These are phyloP conservation scores for Colletotrichum lupini DNA, from an alignment of 2,329 filamentous ascomycete species.

Conservation along the genomic window DNA sequence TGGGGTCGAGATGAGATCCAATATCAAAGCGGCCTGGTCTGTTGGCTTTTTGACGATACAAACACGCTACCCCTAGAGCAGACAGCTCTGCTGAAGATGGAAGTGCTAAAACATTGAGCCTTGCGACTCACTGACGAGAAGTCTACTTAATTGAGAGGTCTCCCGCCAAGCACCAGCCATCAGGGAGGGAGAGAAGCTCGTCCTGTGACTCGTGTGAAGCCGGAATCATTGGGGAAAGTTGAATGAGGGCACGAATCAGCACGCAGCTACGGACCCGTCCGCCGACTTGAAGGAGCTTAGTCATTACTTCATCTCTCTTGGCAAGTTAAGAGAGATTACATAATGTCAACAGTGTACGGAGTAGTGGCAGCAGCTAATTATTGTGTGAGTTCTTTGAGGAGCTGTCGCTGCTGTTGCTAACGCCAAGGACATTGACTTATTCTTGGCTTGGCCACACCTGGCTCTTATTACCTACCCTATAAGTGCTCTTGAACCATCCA, in stretches of 20 bases:
- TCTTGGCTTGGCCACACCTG: neutral
- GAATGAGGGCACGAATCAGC: constrained; percentile 36
- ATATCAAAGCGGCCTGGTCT: constrained; percentile 1
- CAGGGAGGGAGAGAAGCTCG: neutral
- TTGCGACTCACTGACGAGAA: constrained; percentile 20
- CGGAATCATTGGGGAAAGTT: constrained; percentile 29
- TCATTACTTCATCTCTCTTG: constrained; percentile 20
- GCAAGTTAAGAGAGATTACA: constrained; percentile 25
- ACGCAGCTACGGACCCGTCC: constrained; percentile 23
- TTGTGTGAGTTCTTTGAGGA: neutral
- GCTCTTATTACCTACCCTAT: too few relatives aligned
- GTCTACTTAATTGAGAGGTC: constrained; percentile 28
- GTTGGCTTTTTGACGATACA: constrained; percentile 21
- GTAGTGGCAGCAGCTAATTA: neutral
- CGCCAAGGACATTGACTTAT: too few relatives aligned
- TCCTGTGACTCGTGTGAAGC: constrained; percentile 32
- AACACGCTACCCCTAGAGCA: constrained; percentile 34
- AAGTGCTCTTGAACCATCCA: neutral
- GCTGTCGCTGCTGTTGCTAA: neutral
- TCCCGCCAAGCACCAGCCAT: neutral
- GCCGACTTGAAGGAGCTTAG: constrained; percentile 26
- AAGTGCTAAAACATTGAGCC: constrained; percentile 27
- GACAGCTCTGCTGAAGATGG: constrained; percentile 35
- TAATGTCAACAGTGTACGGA: neutral
- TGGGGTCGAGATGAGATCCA: constrained; percentile 14